phyloP scores from a whole-genome alignment of 2,329 filamentous ascomycete species.

The Fusarium graminum region DNA sequence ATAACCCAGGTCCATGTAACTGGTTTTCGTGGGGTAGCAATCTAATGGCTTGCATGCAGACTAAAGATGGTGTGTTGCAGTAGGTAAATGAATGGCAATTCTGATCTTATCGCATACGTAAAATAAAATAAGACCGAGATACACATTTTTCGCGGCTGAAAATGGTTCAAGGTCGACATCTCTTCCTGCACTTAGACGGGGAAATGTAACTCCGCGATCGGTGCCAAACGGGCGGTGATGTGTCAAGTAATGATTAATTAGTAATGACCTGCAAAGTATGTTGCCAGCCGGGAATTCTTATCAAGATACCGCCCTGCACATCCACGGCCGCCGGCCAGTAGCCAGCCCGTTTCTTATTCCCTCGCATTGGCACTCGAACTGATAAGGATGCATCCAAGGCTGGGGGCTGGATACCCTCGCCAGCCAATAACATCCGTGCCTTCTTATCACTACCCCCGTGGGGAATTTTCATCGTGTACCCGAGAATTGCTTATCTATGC shows the following conservation, averaged over 20 bases:
- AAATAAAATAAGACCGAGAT: background rate
- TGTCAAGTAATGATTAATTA: slow-evolving; percentile 37
- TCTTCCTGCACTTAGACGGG: background rate
- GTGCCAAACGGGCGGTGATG: slow-evolving; percentile 8
- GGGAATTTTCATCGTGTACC: slow-evolving; percentile 15
- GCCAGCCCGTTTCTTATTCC: slow-evolving; percentile 3
- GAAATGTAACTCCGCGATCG: slow-evolving; percentile 27
- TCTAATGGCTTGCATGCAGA: slow-evolving; percentile 4
- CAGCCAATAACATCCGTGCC: slow-evolving; percentile 7
- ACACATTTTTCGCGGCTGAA: slow-evolving; percentile 5
- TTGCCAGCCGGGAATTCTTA: slow-evolving; percentile 5
- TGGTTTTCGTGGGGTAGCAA: slow-evolving; percentile 1
- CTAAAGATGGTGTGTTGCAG: background rate
- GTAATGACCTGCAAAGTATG: background rate
- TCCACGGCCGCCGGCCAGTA: slow-evolving; percentile 25
- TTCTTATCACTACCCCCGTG: slow-evolving; percentile 24
- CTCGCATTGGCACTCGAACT: slow-evolving; percentile 3
- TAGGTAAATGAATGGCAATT: background rate
- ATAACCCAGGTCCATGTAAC: background rate
- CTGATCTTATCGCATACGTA: background rate
- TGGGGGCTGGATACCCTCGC: slow-evolving; percentile 6
- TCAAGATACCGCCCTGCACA: slow-evolving; percentile 16
- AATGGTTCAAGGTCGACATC: slow-evolving; percentile 1
- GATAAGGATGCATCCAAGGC: slow-evolving; percentile 22
- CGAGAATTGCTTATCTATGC: slow-evolving; percentile 26